Conservation (phyloP, 2,329 filamentous ascomycete genomes). For the Talaromyces atroroseus region DNA sequence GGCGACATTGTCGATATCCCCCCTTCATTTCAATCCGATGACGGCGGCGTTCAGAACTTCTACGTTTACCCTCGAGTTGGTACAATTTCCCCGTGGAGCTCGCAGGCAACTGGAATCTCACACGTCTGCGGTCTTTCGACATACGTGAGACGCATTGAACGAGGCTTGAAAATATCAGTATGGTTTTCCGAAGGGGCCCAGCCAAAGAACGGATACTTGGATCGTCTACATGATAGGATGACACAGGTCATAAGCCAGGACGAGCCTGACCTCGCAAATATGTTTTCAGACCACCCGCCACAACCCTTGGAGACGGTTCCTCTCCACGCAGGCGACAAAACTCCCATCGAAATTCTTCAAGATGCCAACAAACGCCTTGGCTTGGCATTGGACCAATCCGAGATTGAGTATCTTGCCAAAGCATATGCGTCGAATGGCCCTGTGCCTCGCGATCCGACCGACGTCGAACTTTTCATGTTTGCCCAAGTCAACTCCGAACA, state of each 20-base stretch:
- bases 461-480: slow-evolving; percentile 98
- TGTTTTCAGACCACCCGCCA: slow-evolving; percentile 69
- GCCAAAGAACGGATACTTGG: slow-evolving; percentile 51
- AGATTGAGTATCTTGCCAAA: slow-evolving; percentile 92
- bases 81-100: slow-evolving; percentile 93
- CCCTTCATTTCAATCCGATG: slow-evolving; percentile 39
- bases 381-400: slow-evolving; percentile 76
- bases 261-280: slow-evolving; percentile 63
- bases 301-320: slow-evolving; percentile 68
- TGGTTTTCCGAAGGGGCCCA: slow-evolving; percentile 52
- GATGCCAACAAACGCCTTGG: slow-evolving; percentile 80
- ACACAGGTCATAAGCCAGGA: slow-evolving; percentile 70
- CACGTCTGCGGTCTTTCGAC: slow-evolving; percentile 78
- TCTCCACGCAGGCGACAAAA: slow-evolving; percentile 60
- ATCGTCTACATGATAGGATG: slow-evolving; percentile 88
- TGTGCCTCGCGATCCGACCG: slow-evolving; percentile 62
- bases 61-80: slow-evolving; percentile 75
- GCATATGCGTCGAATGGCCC: slow-evolving; percentile 62
- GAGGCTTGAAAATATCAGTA: slow-evolving; percentile 71
- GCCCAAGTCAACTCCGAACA: slow-evolving; percentile 99
- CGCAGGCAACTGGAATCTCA: slow-evolving; percentile 88
- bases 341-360: slow-evolving; percentile 66
- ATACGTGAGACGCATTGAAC: slow-evolving; percentile 73
- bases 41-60: slow-evolving; percentile 53
- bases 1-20: slow-evolving; percentile 50